Conservation (phyloP, 352 stramenopile species). For the Globisporangium polare region DNA sequence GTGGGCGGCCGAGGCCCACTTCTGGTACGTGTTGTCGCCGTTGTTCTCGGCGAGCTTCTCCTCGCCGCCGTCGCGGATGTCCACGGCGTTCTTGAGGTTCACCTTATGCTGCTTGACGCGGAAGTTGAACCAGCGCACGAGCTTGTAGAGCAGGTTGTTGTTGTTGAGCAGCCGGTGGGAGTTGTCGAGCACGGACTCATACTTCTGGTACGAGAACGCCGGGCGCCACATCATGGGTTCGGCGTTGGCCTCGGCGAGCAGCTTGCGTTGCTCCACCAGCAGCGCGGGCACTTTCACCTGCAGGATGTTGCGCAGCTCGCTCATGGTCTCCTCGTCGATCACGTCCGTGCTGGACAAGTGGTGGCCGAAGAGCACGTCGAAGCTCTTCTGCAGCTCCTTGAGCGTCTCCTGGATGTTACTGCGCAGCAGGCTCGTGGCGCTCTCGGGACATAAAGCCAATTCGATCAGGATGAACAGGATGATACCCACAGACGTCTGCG, state of each 20-base stretch:
- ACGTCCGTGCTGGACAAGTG: conserved; percentile 51
- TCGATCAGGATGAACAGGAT: conserved; percentile 79
- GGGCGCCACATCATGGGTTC: conserved; percentile 73
- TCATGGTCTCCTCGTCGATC: conserved; percentile 50
- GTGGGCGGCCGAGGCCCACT: conserved; percentile 48
- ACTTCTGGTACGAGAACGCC: conserved; percentile 71
- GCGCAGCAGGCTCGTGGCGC: conserved; percentile 55
- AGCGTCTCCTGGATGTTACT: conserved; percentile 77
- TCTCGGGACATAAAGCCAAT: conserved; percentile 62
- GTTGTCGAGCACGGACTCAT: conserved; percentile 57
- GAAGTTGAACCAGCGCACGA: conserved; percentile 76
- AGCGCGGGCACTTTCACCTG: conserved; percentile 52
- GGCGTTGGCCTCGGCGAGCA: conserved; percentile 57
- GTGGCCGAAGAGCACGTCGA: conserved; percentile 66
- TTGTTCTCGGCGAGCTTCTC: conserved; percentile 18
- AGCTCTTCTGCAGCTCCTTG: conserved; percentile 54
- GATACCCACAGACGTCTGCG: conserved; percentile 73
- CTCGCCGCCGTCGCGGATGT: conserved; percentile 40
- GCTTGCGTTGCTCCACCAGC: conserved; percentile 49
- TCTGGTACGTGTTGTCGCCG: conserved; percentile 26
- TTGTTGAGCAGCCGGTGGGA: conserved; percentile 72
- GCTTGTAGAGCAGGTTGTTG: conserved; percentile 79
- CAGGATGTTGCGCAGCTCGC: conserved; percentile 51
- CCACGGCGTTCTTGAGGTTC: conserved; percentile 30
- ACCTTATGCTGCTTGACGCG: conserved; percentile 48